Evolutionary conservation across 306 rosid genomes (phyloP), one percentile per base, ranked within the genome.

Genomic region (Cucurbita moschata): DNA sequence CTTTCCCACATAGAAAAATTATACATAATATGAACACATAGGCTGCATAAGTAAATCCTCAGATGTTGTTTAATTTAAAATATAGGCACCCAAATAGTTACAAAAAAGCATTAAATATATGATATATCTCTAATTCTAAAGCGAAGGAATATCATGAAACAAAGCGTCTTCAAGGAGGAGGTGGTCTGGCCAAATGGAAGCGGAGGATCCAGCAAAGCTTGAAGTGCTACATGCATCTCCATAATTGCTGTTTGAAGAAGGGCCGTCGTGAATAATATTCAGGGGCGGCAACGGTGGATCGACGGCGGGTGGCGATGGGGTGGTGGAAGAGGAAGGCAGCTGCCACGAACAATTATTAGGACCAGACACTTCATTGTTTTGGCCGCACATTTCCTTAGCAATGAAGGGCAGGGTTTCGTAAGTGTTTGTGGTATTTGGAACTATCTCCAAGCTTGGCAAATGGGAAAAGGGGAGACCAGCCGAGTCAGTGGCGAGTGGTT

Each of bases 91-190:
- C 44, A 16, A 7, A 13, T 59, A 47, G 15, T 64, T 64, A 63
- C 16, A 19, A 56, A 56, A 10, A 50, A 14, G 1, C 60, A 63
- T 63, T 61, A 61, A 35, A 61, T 35, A 60, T 60, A 35, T 18
- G 4, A 19, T 35, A 38, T 62, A 15, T 62, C 5, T 4, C 5
- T 4, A 10, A 66, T 66, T 42, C 38, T 66, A 43, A 69, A 59
- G 67, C 44, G 18, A 54, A 37, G 76, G 76, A 42, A 83, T 79
- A 71, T 81, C 82, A 69, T 67, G 81, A 79, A 86, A 88, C 53
- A 87, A 81, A 57, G 88, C 78, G 68, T 91, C 91, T 13, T 91
- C 89, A 13, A 87, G 78, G 64, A 91, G 56, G 23, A 88, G 75
- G 43, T 49, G 75, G 6, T 87, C 96, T 16, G 90, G 84, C 92